These are phyloP conservation scores for Suillus americanus DNA, from an alignment of 768 basidiomycete genomes.

Conservation along the genomic window DNA sequence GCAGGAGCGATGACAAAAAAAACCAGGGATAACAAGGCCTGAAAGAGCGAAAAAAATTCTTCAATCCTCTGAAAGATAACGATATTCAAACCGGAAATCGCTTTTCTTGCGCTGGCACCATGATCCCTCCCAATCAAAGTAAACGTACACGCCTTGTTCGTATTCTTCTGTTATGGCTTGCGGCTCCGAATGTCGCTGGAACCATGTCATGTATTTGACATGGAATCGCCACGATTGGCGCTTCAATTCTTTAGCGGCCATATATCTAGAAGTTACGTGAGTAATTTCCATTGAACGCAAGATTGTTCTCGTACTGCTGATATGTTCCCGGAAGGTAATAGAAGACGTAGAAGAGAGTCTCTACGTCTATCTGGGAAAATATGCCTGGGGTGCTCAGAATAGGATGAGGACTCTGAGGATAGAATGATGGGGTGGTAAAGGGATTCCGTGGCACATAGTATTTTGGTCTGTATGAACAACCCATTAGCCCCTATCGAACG, in stretches of 20 bases:
- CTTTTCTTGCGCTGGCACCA: conserved; percentile 99
- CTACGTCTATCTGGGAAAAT: conserved; percentile 90
- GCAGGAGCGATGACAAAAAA: conserved; percentile 11
- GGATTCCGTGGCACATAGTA: conserved; percentile 96
- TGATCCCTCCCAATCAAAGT: conserved; percentile 99
- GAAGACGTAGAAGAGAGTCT: conserved; percentile 98
- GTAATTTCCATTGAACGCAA: conserved; percentile 8
- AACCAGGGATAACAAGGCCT: conserved; percentile 8
- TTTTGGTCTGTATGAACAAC: conserved; percentile 66
- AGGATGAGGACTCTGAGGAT: conserved; percentile 85
- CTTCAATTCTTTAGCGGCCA: conserved; percentile 96
- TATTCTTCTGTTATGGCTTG: conserved; percentile 99
- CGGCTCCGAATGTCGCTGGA: conserved; percentile 97
- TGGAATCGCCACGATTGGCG: conserved; percentile 99
- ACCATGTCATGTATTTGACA: conserved; percentile 99
- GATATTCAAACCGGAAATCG: conserved; percentile 96
- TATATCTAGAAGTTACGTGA: conserved; percentile 53
- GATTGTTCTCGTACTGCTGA: conserved; percentile 65
- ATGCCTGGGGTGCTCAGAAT: conserved; percentile 80
- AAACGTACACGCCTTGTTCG: conserved; percentile 98
- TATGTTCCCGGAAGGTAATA: conserved; percentile 98
- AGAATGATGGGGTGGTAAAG: conserved; percentile 87
- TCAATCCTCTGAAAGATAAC: conserved; percentile 90
- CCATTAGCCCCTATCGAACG: conserved; percentile 10
- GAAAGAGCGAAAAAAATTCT: conserved; percentile 5